A percentile compares a stretch with the other conserved stretches of the same genome.
Conservation (phyloP, 352 stramenopile genomes). For the Phytopythium aichiense region DNA sequence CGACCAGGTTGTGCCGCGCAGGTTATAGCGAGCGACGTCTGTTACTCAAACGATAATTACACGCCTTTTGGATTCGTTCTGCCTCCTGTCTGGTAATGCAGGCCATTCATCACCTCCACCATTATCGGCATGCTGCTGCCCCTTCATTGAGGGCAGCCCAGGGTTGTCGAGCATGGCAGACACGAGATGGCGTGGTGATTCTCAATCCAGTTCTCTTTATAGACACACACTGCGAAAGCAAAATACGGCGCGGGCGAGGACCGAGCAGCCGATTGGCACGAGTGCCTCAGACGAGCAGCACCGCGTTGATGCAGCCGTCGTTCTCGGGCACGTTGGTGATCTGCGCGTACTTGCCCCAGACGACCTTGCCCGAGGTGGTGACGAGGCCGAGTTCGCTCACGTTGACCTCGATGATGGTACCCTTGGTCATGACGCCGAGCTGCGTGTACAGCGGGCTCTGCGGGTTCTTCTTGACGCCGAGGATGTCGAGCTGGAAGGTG, state of each 20-base stretch:
- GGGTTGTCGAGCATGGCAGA: no score
- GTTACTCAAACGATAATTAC: neutral
- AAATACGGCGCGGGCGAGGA: neutral
- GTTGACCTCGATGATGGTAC: slow-evolving; percentile 98
- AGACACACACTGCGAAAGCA: slow-evolving; percentile 4
- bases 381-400: slow-evolving; percentile 99
- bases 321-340: slow-evolving; percentile 99
- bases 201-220: slow-evolving; percentile 3
- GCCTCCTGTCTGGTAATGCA: neutral
- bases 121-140: no score
- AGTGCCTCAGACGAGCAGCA: slow-evolving; percentile 95
- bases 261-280: no score
- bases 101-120: no score
- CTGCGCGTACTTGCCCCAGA: slow-evolving; percentile 99
- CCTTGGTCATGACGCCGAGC: slow-evolving; percentile 99
- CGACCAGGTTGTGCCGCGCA: neutral
- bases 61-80: neutral
- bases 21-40: slow-evolving; percentile 2
- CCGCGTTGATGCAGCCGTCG: slow-evolving; percentile 99
- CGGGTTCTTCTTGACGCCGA: slow-evolving; percentile 99
- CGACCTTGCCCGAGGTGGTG: slow-evolving; percentile 98
- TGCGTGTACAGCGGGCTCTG: slow-evolving; percentile 96
- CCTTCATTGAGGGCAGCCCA: no score
- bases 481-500: slow-evolving; percentile 99
- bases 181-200: neutral